A percentile compares a stretch with the other conserved stretches of the same genome.
Evolutionary conservation across 306 rosid genomes (phyloP).

Genomic region (Cicer bijugum): DNA sequence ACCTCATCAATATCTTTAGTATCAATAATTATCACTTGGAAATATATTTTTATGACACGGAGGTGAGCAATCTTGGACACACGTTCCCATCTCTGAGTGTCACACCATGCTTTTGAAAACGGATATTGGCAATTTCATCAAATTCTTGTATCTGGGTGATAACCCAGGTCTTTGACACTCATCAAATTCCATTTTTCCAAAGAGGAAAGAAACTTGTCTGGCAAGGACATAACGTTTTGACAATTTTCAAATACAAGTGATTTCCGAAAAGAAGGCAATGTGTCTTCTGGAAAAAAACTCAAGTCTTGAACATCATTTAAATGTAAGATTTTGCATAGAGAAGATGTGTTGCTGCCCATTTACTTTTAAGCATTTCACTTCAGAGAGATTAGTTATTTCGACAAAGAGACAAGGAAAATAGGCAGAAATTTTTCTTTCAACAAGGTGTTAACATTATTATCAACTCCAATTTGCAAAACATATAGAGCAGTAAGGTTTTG

Average conservation of each 20-base stretch:
- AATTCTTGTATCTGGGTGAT: too few relatives aligned
- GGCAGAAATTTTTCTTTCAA: constrained; percentile 4
- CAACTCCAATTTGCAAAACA: neutral
- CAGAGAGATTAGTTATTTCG: neutral
- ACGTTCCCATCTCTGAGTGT: neutral
- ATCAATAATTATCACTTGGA: neutral
- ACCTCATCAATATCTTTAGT: too few relatives aligned
- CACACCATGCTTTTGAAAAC: neutral
- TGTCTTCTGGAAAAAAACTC: constrained; percentile 7
- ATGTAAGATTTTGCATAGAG: neutral
- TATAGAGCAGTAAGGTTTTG: neutral
- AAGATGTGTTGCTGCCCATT: constrained; percentile 2
- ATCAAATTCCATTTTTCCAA: too few relatives aligned
- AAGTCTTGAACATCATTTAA: neutral
- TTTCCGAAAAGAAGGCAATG: constrained; percentile 1
- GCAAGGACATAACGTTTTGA: constrained; percentile 7
- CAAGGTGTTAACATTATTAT: neutral
- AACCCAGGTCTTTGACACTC: too few relatives aligned
- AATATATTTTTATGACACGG: neutral
- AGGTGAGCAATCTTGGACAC: neutral
- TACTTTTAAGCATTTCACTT: neutral
- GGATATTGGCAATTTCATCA: neutral
- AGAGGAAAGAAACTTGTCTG: neutral
- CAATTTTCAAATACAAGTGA: neutral
- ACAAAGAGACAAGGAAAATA: neutral